phyloP scores from a whole-genome alignment of 352 stramenopile species.

The Plasmopara viticola region DNA sequence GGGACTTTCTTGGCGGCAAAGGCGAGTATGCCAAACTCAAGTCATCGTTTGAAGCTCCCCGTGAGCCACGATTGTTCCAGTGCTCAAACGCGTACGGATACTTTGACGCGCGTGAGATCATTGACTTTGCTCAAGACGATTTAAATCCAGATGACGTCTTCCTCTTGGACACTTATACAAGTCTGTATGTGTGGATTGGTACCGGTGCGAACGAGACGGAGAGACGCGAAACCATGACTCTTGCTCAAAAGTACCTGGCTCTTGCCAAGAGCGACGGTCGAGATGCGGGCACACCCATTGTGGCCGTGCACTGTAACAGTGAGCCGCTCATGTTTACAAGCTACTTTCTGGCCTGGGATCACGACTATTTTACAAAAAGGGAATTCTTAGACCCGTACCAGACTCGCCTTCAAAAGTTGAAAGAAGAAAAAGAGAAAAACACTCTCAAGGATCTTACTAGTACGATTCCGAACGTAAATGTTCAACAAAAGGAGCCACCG shows the following conservation, averaged over 20 bases:
- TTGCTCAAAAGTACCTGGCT: constrained; percentile 69
- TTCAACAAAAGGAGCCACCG: constrained; percentile 25
- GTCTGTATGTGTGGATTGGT: constrained; percentile 89
- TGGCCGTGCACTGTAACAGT: constrained; percentile 70
- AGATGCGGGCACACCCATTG: constrained; percentile 73
- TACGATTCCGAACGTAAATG: constrained; percentile 47
- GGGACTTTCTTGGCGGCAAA: constrained; percentile 80
- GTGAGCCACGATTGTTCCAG: constrained; percentile 85
- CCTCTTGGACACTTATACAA: constrained; percentile 87
- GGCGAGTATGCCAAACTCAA: constrained; percentile 61
- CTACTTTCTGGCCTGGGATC: constrained; percentile 89
- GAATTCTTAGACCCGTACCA: constrained; percentile 89
- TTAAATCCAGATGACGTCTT: constrained; percentile 89
- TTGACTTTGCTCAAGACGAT: constrained; percentile 87
- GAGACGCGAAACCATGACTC: constrained; percentile 54
- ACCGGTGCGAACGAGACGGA: constrained; percentile 63
- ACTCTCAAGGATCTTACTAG: constrained; percentile 45
- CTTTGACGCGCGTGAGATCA: constrained; percentile 82
- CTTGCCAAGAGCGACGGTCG: constrained; percentile 76
- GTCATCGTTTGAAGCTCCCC: constrained; percentile 53
- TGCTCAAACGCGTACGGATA: constrained; percentile 85
- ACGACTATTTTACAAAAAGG: constrained; percentile 69
- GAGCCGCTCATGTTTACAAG: constrained; percentile 88
- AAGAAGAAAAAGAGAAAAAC: constrained; percentile 76
- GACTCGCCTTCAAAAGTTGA: constrained; percentile 67